phyloP scores from a whole-genome alignment of 2,329 filamentous ascomycete species.

The Penicillium sp. region DNA sequence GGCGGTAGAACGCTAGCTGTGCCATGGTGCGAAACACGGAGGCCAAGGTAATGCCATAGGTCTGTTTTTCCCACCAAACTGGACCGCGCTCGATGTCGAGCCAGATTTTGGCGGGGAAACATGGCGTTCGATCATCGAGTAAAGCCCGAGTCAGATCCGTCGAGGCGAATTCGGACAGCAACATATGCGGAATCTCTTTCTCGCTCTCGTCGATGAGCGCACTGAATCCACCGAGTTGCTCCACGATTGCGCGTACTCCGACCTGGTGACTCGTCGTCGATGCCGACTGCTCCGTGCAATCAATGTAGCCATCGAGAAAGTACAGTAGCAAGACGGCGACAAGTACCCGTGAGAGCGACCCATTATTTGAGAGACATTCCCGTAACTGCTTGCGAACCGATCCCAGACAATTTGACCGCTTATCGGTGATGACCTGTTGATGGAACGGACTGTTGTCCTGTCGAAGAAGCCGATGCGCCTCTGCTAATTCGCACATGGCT shows the following conservation, averaged over 20 bases:
- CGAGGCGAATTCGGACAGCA: background rate
- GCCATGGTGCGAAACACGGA: background rate
- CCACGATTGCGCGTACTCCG: background rate
- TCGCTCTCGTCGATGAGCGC: background rate
- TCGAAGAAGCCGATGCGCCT: background rate
- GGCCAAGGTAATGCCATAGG: background rate
- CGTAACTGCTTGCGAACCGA: background rate
- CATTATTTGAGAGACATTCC: background rate
- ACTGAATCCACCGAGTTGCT: background rate
- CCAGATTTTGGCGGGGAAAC: background rate
- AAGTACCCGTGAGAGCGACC: background rate
- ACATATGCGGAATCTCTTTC: background rate
- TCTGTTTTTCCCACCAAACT: background rate
- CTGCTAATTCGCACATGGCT: background rate
- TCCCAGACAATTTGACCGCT: background rate
- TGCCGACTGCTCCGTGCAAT: background rate
- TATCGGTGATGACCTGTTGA: background rate
- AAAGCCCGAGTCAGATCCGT: background rate
- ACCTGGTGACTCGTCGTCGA: background rate
- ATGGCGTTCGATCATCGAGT: background rate
- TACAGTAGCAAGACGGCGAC: background rate
- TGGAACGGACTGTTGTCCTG: background rate
- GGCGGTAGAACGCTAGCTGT: background rate
- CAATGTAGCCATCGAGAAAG: background rate
- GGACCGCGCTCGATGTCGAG: background rate